A percentile compares a stretch with the other conserved stretches of the same genome.
These are phyloP conservation scores for Calocybe indica DNA, from an alignment of 768 basidiomycete species.

Conservation along the genomic window DNA sequence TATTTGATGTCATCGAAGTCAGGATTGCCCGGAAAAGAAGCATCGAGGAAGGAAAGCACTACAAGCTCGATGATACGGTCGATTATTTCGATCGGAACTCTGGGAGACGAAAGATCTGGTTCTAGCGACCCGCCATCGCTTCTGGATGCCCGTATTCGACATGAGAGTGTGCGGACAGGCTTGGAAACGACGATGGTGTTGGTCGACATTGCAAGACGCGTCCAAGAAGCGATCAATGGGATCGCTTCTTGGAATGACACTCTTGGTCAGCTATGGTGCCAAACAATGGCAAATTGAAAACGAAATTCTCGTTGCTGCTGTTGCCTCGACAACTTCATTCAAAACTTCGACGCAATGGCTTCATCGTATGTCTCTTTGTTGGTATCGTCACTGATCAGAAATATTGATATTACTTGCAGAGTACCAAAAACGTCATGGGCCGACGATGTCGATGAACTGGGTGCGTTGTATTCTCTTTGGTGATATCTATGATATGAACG, in stretches of 20 bases:
- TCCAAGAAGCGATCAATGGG: too few species aligned
- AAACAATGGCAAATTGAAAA: too few species aligned
- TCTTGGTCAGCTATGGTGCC: too few species aligned
- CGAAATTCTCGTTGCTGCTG: too few species aligned
- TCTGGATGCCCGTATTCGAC: too few species aligned
- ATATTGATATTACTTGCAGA: constrained; percentile 13
- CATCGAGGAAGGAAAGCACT: constrained; percentile 4
- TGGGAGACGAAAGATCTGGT: constrained; percentile 12
- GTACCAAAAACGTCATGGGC: constrained; percentile 77
- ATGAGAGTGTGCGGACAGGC: too few species aligned
- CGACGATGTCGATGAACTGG: constrained; percentile 79
- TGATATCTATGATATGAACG: neutral
- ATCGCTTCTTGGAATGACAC: too few species aligned
- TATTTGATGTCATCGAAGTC: constrained; percentile 29
- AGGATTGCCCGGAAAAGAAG: constrained; percentile 2
- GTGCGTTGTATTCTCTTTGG: constrained; percentile 23
- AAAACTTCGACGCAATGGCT: too few species aligned
- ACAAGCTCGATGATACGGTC: constrained; percentile 27
- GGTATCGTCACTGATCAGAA: too few species aligned
- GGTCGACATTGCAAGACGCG: neutral
- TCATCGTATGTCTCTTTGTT: too few species aligned
- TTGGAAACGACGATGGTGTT: neutral
- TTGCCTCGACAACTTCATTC: too few species aligned
- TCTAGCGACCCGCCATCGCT: neutral
- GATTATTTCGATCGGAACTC: constrained; percentile 30